Conservation (phyloP, 768 basidiomycete species). For the Lactarius akahatsu region DNA sequence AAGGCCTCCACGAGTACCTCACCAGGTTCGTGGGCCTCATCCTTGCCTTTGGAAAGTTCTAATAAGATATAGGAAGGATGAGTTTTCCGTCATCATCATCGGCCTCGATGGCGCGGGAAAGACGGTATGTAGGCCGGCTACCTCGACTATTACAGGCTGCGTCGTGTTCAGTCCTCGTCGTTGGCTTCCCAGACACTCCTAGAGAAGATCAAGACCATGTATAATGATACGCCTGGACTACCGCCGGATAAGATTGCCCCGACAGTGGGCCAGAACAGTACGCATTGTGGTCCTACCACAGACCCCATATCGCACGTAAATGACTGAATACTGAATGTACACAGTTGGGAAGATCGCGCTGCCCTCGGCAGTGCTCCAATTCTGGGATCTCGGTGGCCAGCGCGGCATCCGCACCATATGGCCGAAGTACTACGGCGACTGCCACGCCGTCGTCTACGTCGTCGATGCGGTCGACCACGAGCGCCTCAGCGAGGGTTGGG, state of each 20-base stretch:
- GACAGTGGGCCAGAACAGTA: constrained; percentile 97
- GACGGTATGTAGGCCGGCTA: constrained; percentile 50
- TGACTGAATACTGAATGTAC: background rate
- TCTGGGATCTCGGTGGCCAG: constrained; percentile 97
- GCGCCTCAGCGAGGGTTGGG: constrained; percentile 91
- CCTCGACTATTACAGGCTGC: background rate
- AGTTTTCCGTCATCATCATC: constrained; percentile 93
- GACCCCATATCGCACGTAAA: background rate
- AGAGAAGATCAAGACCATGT: constrained; percentile 92
- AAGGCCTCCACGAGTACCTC: constrained; percentile 86
- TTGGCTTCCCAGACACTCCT: constrained; percentile 61
- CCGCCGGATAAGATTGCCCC: constrained; percentile 92
- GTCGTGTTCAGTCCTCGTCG: background rate
- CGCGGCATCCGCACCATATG: constrained; percentile 92
- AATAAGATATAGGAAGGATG: constrained; percentile 59
- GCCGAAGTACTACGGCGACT: constrained; percentile 93
- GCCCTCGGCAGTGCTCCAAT: constrained; percentile 91
- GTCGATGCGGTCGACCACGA: constrained; percentile 92
- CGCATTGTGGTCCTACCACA: constrained; percentile 33
- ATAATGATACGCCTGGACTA: constrained; percentile 84
- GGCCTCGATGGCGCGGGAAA: constrained; percentile 93
- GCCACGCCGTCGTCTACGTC: constrained; percentile 94
- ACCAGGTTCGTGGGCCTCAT: constrained; percentile 56
- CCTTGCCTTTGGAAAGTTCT: background rate
- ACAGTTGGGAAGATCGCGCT: constrained; percentile 90